phyloP scores from a whole-genome alignment of 768 basidiomycete species.

The Holtermannia corniformis region DNA sequence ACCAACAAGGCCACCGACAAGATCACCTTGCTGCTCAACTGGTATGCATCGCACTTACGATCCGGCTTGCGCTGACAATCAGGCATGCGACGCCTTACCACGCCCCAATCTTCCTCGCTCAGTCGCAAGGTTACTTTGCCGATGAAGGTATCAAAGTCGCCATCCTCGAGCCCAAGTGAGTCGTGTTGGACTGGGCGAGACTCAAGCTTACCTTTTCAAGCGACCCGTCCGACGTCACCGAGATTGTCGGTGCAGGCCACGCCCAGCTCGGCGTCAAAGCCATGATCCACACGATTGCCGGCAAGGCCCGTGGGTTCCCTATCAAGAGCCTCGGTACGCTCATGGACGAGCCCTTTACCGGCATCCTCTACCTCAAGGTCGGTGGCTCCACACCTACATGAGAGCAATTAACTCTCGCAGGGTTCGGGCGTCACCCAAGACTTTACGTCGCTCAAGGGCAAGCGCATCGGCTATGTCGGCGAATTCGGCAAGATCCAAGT shows the following conservation, averaged over 20 bases:
- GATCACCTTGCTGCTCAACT: too few species aligned
- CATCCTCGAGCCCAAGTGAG: constrained; percentile 15
- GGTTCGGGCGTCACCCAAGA: constrained; percentile 12
- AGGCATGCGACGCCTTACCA: too few species aligned
- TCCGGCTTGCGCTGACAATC: too few species aligned
- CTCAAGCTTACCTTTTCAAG: background rate
- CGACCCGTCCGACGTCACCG: constrained; percentile 24
- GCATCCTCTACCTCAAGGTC: constrained; percentile 25
- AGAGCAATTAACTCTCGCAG: background rate
- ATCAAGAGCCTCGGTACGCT: constrained; percentile 20
- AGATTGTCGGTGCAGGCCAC: constrained; percentile 9
- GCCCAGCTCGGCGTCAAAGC: constrained; percentile 22
- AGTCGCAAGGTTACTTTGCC: constrained; percentile 21
- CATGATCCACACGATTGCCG: constrained; percentile 27
- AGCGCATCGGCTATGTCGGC: constrained; percentile 24
- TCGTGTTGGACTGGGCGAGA: background rate
- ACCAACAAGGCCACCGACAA: too few species aligned
- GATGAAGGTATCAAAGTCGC: constrained; percentile 27
- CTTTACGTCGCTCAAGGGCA: constrained; percentile 19
- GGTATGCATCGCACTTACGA: too few species aligned
- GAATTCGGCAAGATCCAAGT: constrained; percentile 21
- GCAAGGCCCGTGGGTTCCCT: constrained; percentile 15
- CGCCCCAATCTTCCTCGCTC: too few species aligned
- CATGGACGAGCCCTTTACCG: constrained; percentile 29
- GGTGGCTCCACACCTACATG: background rate